Evolutionary conservation across 1,284 basidiomycete genomes (phyloP), one percentile per base, ranked within the genome.

Genomic region (Boletus holoroseus): DNA sequence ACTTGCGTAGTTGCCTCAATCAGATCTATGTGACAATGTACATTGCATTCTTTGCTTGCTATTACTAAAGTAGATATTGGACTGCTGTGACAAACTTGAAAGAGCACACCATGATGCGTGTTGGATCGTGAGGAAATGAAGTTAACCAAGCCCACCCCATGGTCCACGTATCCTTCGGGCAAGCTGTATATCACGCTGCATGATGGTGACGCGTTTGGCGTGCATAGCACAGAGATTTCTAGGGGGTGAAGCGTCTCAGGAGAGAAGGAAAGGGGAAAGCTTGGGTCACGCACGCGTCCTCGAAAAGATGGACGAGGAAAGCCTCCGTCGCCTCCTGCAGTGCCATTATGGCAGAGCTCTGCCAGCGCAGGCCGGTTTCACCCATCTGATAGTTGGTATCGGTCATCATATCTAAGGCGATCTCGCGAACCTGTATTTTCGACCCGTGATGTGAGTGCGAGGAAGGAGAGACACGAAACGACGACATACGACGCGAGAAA

Each of bases 141-240:
- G 62, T 55, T 47, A 73, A 44, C 73, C 73, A 48, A 81, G 68
- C 37, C 77, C 77, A 48, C 79, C 81, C 84, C 86, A 90, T 39
- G 82, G 81, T 2, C 95, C 95, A 52, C 95, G 83, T 74, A 99
- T 91, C 58, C 95, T 82, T 50, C 95, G 80, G 24, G 95, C 95
- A 39, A 99, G 85, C 59, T 96, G 93, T 58, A 99, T 95, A 67
- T 99, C 96, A 58, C 89, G 82, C 56, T 93, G 91, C 94, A 97
- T 97, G 63, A 99, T 88, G 7, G 96, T 99, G 12, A 99, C 96
- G 63, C 95, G 88, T 72, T 96, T 97, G 26, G 96, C 95, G 68
- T 99, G 96, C 56, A 99, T 91, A 5, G 96, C 94, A 66, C 94
- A 96, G 40, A 97, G 73, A 69, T 97, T 97, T 42, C 88, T 92